A percentile compares a stretch with the other conserved stretches of the same genome.
These are phyloP conservation scores for Starmera pachycereana DNA, from an alignment of 805 yeast species.

Conservation along the genomic window DNA sequence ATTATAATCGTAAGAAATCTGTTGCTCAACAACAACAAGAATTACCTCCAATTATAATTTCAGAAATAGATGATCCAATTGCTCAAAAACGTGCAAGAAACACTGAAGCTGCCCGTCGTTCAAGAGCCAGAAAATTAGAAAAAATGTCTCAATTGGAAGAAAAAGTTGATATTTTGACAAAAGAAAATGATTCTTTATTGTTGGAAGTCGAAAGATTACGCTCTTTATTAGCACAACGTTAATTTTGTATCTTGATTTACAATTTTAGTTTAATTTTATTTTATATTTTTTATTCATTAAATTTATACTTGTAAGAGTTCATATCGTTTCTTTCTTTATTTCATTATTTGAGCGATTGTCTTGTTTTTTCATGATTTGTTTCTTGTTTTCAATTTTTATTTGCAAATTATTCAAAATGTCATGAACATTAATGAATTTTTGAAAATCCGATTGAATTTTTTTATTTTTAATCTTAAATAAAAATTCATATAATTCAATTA, in stretches of 20 bases:
- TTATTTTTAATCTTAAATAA: too few relatives aligned
- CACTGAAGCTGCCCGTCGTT: slow-evolving; percentile 92
- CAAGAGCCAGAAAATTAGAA: slow-evolving; percentile 87
- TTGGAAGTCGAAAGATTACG: slow-evolving; percentile 55
- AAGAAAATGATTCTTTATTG: slow-evolving; percentile 48
- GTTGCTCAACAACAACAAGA: slow-evolving; percentile 31
- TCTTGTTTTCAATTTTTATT: too few relatives aligned
- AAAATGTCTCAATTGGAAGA: slow-evolving; percentile 77
- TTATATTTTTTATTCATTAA: not conserved
- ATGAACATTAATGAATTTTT: too few relatives aligned
- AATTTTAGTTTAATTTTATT: not conserved
- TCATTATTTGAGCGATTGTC: not conserved
- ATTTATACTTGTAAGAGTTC: not conserved
- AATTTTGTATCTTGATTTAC: not conserved
- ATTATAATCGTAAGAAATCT: slow-evolving; percentile 70
- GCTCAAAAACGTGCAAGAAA: slow-evolving; percentile 88
- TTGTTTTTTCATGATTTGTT: too few relatives aligned
- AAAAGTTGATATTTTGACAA: slow-evolving; percentile 55
- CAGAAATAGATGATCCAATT: slow-evolving; percentile 50
- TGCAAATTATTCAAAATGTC: too few relatives aligned
- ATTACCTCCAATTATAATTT: slow-evolving; percentile 53
- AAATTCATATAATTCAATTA: too few relatives aligned
- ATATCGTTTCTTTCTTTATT: not conserved
- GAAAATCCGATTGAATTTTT: too few relatives aligned
- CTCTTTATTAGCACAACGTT: slow-evolving; percentile 28